Evolutionary conservation across 2,329 filamentous ascomycete species (phyloP).

Genomic region (Penicillium sp.): DNA sequence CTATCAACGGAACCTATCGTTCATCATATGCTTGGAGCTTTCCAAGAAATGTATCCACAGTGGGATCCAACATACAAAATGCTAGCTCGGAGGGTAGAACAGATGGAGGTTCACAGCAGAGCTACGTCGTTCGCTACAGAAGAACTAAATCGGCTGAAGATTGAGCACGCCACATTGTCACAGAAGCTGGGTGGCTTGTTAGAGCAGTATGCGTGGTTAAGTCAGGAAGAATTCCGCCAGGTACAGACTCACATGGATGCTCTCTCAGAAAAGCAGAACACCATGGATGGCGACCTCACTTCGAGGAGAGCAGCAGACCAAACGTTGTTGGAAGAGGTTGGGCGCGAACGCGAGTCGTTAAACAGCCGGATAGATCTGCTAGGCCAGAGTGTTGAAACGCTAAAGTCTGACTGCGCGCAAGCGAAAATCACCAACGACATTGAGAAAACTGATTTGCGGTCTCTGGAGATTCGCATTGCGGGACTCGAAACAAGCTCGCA

Average conservation of each 20-base stretch:
- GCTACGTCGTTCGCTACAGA: not conserved
- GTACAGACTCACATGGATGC: slow-evolving; percentile 12
- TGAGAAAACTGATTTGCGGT: not conserved
- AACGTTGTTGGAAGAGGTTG: not conserved
- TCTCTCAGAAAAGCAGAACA: slow-evolving; percentile 14
- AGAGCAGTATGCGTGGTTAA: slow-evolving; percentile 12
- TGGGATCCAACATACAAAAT: slow-evolving; percentile 19
- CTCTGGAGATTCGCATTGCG: slow-evolving; percentile 2
- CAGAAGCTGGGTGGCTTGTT: slow-evolving; percentile 13
- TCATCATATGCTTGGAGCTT: slow-evolving; percentile 37
- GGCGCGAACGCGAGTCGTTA: slow-evolving; percentile 1
- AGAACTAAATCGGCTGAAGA: slow-evolving; percentile 15
- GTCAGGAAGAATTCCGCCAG: slow-evolving; percentile 15
- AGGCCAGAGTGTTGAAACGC: slow-evolving; percentile 16
- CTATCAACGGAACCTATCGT: slow-evolving; percentile 47
- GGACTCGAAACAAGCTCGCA: slow-evolving; percentile 9
- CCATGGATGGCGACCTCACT: slow-evolving; percentile 4
- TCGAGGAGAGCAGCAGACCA: slow-evolving; percentile 10
- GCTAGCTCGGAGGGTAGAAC: slow-evolving; percentile 19
- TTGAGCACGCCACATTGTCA: slow-evolving; percentile 6
- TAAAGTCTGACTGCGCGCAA: slow-evolving; percentile 16
- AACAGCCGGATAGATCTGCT: not conserved
- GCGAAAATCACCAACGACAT: not conserved
- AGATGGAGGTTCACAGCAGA: slow-evolving; percentile 11
- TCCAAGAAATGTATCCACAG: slow-evolving; percentile 43